Conservation (phyloP, 768 basidiomycete genomes). For the Royoungia palumana region DNA sequence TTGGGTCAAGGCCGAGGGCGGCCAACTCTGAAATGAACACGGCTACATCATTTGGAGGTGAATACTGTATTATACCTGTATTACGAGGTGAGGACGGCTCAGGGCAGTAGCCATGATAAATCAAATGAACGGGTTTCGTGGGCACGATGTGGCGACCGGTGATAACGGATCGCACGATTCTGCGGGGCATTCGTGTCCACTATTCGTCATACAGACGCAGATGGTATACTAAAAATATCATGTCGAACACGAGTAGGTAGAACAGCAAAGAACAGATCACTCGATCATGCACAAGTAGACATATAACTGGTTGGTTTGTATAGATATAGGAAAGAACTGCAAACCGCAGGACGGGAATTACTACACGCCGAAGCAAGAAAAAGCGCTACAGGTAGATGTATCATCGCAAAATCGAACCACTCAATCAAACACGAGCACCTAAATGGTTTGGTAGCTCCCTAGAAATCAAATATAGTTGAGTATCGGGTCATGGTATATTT, state of each 20-base stretch:
- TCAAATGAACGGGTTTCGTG: no score
- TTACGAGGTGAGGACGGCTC: background rate
- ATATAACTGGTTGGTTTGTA: constrained; percentile 16
- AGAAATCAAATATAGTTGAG: constrained; percentile 4
- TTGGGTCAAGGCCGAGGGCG: constrained; percentile 18
- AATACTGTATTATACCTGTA: constrained; percentile 1
- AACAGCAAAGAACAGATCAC: constrained; percentile 1
- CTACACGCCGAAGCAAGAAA: constrained; percentile 29
- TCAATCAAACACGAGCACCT: constrained; percentile 7
- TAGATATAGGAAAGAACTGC: constrained; percentile 21
- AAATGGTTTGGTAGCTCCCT: constrained; percentile 33
- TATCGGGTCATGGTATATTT: background rate
- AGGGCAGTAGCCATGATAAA: background rate
- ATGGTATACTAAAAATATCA: constrained; percentile 2
- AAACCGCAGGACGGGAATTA: constrained; percentile 11
- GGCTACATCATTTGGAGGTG: background rate
- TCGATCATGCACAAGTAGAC: constrained; percentile 9
- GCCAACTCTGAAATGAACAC: constrained; percentile 1
- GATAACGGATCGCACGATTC: no score
- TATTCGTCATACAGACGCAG: background rate
- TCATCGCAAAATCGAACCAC: constrained; percentile 8
- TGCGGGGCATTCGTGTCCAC: no score
- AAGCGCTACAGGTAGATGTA: constrained; percentile 25
- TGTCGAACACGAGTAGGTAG: constrained; percentile 4
- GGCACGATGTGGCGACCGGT: background rate